These are phyloP conservation scores for Blastobotrys apis DNA, from an alignment of 1,139 yeast species.

Conservation along the genomic window DNA sequence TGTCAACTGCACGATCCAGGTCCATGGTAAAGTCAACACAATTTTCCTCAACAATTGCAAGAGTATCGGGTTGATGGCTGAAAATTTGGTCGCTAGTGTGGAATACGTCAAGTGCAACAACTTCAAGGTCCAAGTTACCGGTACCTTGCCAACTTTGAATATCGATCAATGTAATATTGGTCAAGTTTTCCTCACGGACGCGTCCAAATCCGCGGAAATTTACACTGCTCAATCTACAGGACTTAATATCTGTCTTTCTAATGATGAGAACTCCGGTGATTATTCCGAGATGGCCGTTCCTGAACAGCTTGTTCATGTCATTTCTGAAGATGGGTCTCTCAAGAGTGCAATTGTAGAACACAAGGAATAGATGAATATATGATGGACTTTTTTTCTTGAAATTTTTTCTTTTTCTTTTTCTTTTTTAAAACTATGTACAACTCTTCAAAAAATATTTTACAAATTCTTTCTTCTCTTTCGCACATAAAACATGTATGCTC, in stretches of 20 bases:
- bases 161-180: constrained; percentile 90
- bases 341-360: constrained; percentile 55
- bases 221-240: constrained; percentile 83
- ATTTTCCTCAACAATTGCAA: constrained; percentile 71
- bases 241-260: constrained; percentile 75
- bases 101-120: constrained; percentile 79
- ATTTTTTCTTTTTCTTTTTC: neutral
- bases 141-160: constrained; percentile 73
- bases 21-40: constrained; percentile 90
- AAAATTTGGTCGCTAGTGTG: constrained; percentile 79
- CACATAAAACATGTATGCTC: constrained; percentile 93
- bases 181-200: constrained; percentile 68
- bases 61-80: constrained; percentile 73
- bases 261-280: constrained; percentile 53
- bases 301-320: constrained; percentile 74
- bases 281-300: constrained; percentile 77
- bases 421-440: neutral
- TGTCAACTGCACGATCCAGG: constrained; percentile 63
- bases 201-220: constrained; percentile 65
- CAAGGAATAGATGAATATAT: constrained; percentile 49
- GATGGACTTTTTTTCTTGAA: neutral
- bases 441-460: neutral
- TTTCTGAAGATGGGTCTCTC: constrained; percentile 44
- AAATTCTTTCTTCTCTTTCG: constrained; percentile 45
- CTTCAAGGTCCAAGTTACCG: constrained; percentile 82